Base-by-base conservation (phyloP, 2,329 filamentous ascomycete genomes). In the Phialemonium atrogriseum region DNA sequence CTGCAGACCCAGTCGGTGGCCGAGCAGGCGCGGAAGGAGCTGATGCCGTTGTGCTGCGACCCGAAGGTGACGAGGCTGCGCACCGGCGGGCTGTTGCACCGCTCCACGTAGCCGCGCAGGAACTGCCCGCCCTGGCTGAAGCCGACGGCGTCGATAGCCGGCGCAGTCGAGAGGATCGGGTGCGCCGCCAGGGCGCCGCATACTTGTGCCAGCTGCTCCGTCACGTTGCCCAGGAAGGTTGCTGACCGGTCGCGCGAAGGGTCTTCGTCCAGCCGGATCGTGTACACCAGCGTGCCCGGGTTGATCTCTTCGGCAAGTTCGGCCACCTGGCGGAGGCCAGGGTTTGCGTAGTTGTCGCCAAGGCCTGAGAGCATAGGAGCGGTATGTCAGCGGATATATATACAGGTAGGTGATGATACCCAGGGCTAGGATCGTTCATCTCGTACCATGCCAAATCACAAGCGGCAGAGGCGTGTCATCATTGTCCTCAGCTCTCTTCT, bases 61-160 rank as follows among this genome's bases (percentile, higher is more conserved):
- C 88, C 88, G 48, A 91, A 93, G 2, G 88, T 95, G 41, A 94
- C 73, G 22, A 95, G 72, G 52, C 75, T 88, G 43, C 77, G 73
- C 10, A 94, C 73, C 4, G 75, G 78, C 0, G 86, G 80, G 20
- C 48, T 50, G 55, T 87, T 91, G 67, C 91, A 98, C 25, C 85
- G 74, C 67, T 98, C 79, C 42, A 94, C 67, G 54, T 94, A 88
- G 15, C 73, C 91, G 37, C 91, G 79, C n/a, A 98, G 72, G 63
- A 98, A 95, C 55, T 94, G 85, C 2, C 91, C 91, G 41, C 91
- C 91, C 58, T 98, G 91, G 10, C 84, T 91, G 66, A 98, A 95
- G 17, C 91, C 91, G 21, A 98, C 63, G 20, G 88, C 89, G 58
- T 96, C 91, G 51, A 95, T 70, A 41, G 81, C 85, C 0, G 84